Percentiles rank a stretch among this genome's conserved stretches.
These are phyloP conservation scores for Nematodospora valgi DNA, from an alignment of 805 yeast genomes.

Conservation along the genomic window DNA sequence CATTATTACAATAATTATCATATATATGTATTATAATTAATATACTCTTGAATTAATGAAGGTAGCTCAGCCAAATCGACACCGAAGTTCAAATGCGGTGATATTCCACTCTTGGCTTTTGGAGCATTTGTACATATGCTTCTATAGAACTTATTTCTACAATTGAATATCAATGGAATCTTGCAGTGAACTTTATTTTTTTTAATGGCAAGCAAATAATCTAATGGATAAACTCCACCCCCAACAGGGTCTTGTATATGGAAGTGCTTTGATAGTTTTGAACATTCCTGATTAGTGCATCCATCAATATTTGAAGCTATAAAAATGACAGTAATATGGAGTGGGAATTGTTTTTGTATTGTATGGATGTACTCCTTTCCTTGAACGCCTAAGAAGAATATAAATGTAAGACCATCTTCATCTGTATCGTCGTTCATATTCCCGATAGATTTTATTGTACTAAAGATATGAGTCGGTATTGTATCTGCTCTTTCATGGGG, in stretches of 20 bases:
- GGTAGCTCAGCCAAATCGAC: constrained; percentile 7
- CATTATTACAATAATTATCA: background rate
- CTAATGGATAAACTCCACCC: constrained; percentile 34
- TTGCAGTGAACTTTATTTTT: constrained; percentile 9
- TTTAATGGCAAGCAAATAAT: constrained; percentile 20
- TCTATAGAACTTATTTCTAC: constrained; percentile 2
- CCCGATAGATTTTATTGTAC: too few species aligned
- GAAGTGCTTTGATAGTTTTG: constrained; percentile 19
- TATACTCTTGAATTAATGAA: constrained; percentile 6
- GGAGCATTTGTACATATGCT: background rate
- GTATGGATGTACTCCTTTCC: constrained; percentile 26
- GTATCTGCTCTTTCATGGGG: too few species aligned
- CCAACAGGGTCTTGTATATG: constrained; percentile 32
- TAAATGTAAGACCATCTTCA: constrained; percentile 10
- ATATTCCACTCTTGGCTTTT: constrained; percentile 3
- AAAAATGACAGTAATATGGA: constrained; percentile 4
- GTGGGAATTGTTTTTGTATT: constrained; percentile 1
- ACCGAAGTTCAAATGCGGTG: constrained; percentile 7
- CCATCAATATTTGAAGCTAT: constrained; percentile 8
- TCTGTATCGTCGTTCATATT: constrained; percentile 4
- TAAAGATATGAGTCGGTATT: too few species aligned
- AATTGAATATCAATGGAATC: constrained; percentile 5
- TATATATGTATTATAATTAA: background rate
- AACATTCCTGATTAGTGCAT: constrained; percentile 17
- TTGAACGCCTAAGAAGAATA: constrained; percentile 28